Percentiles rank a stretch among this genome's conserved stretches.
phyloP scores from a whole-genome alignment of 805 yeast genomes.

The Saturnispora besseyi region DNA sequence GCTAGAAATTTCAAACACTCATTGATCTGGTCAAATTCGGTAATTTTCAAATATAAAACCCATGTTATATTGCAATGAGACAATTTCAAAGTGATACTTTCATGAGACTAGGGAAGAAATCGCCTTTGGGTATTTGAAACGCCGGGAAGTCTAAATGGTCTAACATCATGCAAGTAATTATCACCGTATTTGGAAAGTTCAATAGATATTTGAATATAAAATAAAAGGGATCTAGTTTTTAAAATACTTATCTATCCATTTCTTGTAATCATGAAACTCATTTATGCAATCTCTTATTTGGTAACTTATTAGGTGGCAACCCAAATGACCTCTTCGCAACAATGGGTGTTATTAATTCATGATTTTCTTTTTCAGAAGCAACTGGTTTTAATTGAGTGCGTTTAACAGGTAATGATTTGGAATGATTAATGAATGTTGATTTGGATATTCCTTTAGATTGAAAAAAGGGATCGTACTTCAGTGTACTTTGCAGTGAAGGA shows the following conservation, averaged over 20 bases:
- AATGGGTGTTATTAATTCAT: neutral
- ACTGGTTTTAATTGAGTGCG: conserved; percentile 22
- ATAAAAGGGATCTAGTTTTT: neutral
- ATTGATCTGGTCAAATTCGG: neutral
- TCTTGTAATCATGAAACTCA: neutral
- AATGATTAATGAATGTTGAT: conserved; percentile 48
- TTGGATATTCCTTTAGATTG: conserved; percentile 48
- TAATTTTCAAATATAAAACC: neutral
- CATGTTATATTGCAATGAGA: neutral
- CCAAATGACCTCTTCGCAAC: conserved; percentile 20
- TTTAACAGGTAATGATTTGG: conserved; percentile 55
- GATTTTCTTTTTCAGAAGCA: neutral
- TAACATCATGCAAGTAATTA: neutral
- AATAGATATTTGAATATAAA: neutral
- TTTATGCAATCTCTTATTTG: conserved; percentile 20
- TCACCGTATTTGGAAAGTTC: neutral
- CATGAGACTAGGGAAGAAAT: no score
- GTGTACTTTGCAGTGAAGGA: conserved; percentile 29
- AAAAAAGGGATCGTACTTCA: conserved; percentile 47
- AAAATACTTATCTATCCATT: neutral
- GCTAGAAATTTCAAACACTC: neutral
- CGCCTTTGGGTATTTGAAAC: no score
- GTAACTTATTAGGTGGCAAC: conserved; percentile 16
- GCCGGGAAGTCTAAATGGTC: no score
- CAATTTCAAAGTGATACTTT: neutral